Conservation (phyloP, 2,329 filamentous ascomycete species). For the Ophiostoma sp. region DNA sequence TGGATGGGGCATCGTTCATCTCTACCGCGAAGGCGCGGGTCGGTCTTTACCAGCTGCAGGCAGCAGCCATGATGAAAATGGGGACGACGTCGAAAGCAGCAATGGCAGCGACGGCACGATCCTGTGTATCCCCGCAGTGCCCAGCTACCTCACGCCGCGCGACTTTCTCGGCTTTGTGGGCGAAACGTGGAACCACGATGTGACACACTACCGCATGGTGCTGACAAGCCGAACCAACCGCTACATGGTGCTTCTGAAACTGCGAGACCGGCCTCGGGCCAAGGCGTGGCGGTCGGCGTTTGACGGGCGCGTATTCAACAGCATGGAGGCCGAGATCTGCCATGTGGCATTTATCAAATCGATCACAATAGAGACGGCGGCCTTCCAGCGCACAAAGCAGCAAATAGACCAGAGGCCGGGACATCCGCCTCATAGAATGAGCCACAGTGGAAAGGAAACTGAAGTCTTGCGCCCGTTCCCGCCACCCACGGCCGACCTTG, state of each 20-base stretch:
- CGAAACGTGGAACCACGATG: constrained; percentile 75
- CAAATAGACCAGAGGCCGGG: constrained; percentile 6
- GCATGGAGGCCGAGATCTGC: constrained; percentile 90
- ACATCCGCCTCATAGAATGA: constrained; percentile 15
- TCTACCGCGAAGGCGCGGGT: constrained; percentile 70
- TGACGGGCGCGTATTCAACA: constrained; percentile 90
- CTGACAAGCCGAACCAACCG: constrained; percentile 82
- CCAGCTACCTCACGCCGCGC: constrained; percentile 84
- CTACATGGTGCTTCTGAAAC: constrained; percentile 95
- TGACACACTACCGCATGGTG: constrained; percentile 92
- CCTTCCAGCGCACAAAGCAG: neutral
- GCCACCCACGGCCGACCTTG: constrained; percentile 69
- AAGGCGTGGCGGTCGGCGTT: constrained; percentile 77
- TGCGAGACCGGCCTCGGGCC: constrained; percentile 68
- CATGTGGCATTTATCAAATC: constrained; percentile 93
- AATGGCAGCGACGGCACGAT: constrained; percentile 65
- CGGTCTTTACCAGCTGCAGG: constrained; percentile 8
- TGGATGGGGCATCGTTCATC: constrained; percentile 88
- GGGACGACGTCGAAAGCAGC: constrained; percentile 30
- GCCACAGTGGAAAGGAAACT: constrained; percentile 13
- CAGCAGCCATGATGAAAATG: constrained; percentile 24
- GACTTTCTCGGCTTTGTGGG: constrained; percentile 91
- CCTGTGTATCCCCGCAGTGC: constrained; percentile 88
- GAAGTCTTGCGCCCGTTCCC: constrained; percentile 49
- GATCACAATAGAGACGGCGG: constrained; percentile 67